These are phyloP conservation scores for Casaregolazyma lundiana DNA, from an alignment of 1,139 yeast species.

Conservation along the genomic window DNA sequence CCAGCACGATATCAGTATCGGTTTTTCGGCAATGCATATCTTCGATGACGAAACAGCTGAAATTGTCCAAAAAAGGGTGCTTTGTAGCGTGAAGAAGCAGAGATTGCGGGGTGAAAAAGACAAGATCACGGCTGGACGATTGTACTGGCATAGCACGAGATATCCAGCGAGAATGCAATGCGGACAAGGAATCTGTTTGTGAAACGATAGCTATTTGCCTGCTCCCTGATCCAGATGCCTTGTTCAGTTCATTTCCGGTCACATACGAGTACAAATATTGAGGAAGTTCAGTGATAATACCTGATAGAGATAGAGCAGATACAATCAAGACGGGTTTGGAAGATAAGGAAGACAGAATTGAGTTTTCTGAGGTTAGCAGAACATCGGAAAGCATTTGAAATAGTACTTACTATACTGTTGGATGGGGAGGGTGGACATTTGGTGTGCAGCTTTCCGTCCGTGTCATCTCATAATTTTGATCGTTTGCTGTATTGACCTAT, in stretches of 20 bases:
- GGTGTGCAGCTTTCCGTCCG: too few relatives aligned
- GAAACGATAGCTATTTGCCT: conserved; percentile 9
- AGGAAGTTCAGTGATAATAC: conserved; percentile 16
- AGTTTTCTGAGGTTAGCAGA: conserved; percentile 9
- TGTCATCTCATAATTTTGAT: too few relatives aligned
- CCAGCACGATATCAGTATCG: conserved; percentile 71
- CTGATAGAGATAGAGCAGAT: conserved; percentile 14
- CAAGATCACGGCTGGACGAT: neutral
- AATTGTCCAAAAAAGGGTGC: conserved; percentile 58
- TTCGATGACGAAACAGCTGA: conserved; percentile 75
- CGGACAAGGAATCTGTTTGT: neutral
- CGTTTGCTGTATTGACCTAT: too few relatives aligned
- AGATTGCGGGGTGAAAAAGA: conserved; percentile 64
- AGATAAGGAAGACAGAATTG: conserved; percentile 10
- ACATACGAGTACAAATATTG: conserved; percentile 10
- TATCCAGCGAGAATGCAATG: conserved; percentile 1
- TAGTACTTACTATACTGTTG: neutral
- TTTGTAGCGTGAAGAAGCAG: conserved; percentile 63
- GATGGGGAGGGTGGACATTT: neutral
- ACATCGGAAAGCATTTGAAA: neutral
- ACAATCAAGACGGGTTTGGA: conserved; percentile 10
- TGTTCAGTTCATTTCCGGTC: neutral
- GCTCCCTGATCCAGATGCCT: too few relatives aligned
- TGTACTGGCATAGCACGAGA: neutral
- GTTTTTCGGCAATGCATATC: conserved; percentile 84